Conservation (phyloP, 148 eudicot species). For the Arctostaphylos glauca region DNA sequence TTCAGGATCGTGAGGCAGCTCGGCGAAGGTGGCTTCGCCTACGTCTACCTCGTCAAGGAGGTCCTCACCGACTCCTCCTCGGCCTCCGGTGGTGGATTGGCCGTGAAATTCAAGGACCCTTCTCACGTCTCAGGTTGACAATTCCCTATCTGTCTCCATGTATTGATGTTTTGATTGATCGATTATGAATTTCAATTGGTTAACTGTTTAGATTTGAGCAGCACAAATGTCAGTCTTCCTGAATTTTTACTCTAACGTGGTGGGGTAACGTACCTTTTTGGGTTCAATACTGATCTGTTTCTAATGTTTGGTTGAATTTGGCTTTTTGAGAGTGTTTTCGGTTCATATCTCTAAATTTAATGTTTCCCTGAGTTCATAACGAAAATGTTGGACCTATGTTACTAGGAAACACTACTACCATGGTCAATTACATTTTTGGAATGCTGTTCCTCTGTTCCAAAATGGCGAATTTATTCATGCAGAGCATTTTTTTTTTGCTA, state of each 20-base stretch:
- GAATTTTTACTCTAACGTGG: background rate
- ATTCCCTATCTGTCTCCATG: background rate
- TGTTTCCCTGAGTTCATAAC: background rate
- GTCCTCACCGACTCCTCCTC: slow-evolving; percentile 51
- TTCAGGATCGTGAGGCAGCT: slow-evolving; percentile 75
- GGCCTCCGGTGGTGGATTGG: slow-evolving; percentile 32
- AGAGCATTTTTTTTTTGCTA: too few species aligned
- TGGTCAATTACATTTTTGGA: background rate
- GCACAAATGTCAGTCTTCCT: background rate
- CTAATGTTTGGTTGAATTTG: background rate
- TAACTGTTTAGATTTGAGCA: background rate
- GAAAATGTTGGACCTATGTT: slow-evolving; percentile 3
- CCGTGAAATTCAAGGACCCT: slow-evolving; percentile 70
- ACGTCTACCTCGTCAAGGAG: slow-evolving; percentile 88
- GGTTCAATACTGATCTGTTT: background rate
- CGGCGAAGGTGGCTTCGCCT: slow-evolving; percentile 96
- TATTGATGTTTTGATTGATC: background rate
- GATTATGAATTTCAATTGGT: background rate
- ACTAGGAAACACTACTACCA: background rate
- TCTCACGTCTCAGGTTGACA: slow-evolving; percentile 73
- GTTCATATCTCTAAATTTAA: background rate
- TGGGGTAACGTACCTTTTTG: background rate
- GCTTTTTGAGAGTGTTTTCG: background rate
- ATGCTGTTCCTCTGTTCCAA: background rate
- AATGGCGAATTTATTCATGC: background rate